phyloP scores from a whole-genome alignment of 208 protist genomes.

The Naegleria fowleri region DNA sequence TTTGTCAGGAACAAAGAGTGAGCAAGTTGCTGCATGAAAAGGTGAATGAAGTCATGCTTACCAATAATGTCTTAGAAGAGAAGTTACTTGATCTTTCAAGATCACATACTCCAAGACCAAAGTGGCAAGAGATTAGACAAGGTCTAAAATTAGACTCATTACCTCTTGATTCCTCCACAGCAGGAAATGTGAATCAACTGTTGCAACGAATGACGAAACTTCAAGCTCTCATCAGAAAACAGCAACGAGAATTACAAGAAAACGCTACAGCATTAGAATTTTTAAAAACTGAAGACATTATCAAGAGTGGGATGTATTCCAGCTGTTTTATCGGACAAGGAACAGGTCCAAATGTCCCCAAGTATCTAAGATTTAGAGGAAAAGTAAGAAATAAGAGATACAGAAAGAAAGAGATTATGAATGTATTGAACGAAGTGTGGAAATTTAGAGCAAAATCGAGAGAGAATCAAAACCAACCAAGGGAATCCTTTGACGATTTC shows the following conservation, averaged over 20 bases:
- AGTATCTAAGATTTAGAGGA: neutral
- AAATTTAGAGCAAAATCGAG: neutral
- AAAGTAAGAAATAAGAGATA: neutral
- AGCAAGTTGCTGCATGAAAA: neutral
- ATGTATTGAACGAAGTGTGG: neutral
- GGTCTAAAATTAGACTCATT: neutral
- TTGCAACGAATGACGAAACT: neutral
- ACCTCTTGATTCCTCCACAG: neutral
- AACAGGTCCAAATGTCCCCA: neutral
- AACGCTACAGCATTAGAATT: neutral
- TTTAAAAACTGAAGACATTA: neutral
- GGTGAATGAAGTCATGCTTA: neutral
- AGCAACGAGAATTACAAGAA: neutral
- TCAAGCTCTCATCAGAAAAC: neutral
- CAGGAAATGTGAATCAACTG: neutral
- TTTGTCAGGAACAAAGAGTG: neutral
- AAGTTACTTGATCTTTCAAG: neutral
- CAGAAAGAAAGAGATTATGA: neutral
- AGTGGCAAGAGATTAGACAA: neutral
- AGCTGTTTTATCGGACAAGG: neutral
- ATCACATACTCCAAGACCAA: neutral
- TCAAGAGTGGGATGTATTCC: neutral
- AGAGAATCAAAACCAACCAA: neutral
- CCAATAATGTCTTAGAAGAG: neutral
- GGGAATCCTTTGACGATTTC: neutral